Percentiles rank a stretch among this genome's conserved stretches.
These are phyloP conservation scores for Scutellaria barbata DNA, from an alignment of 257 asterid species.

Conservation along the genomic window DNA sequence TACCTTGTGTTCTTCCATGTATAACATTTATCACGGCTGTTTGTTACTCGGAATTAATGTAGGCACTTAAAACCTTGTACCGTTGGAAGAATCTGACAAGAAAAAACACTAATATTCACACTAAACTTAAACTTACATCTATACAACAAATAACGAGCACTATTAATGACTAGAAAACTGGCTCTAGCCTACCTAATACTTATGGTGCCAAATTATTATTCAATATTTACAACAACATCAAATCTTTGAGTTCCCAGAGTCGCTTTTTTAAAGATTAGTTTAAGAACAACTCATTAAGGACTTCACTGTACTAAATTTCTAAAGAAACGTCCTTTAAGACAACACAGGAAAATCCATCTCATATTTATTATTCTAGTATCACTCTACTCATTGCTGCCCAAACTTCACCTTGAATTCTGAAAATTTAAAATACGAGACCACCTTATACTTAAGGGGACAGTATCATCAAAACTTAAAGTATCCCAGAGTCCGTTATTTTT, in stretches of 20 bases:
- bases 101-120: neutral
- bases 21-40: neutral
- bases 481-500: no score
- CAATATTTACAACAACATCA: neutral
- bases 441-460: no score
- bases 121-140: neutral
- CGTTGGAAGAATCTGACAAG: neutral
- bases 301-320: neutral
- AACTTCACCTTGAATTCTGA: neutral
- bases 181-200: neutral
- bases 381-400: neutral
- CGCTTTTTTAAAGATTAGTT: neutral
- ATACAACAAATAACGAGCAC: neutral
- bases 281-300: neutral
- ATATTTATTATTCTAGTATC: neutral
- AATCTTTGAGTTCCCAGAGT: neutral
- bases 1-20: neutral
- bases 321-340: conserved; percentile 12
- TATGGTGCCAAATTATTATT: neutral
- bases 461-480: no score
- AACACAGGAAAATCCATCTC: neutral
- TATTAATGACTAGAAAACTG: neutral
- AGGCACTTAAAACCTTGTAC: neutral
- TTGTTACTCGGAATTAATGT: neutral
- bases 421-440: no score